Percentiles rank a stretch among this genome's conserved stretches.
These are phyloP conservation scores for Coffea humblotiana DNA, from an alignment of 305 asterid species.

Conservation along the genomic window DNA sequence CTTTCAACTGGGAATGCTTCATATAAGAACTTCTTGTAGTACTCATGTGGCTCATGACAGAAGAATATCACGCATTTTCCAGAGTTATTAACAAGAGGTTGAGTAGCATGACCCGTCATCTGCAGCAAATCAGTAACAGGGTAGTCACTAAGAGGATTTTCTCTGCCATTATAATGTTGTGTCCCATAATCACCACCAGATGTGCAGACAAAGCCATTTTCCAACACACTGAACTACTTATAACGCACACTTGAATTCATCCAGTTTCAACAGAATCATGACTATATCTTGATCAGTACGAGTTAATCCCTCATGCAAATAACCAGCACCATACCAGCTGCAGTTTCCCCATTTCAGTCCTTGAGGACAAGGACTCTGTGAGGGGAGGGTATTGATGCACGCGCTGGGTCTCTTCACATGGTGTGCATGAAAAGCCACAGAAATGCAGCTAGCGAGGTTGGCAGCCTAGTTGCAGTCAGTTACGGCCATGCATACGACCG, in stretches of 20 bases:
- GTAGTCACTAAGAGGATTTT: slow-evolving; percentile 80
- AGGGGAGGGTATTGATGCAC: too few relatives aligned
- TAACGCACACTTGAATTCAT: slow-evolving; percentile 84
- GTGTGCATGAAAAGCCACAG: too few relatives aligned
- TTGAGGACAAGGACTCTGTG: too few relatives aligned
- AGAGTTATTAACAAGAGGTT: slow-evolving; percentile 79
- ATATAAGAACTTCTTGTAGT: too few relatives aligned
- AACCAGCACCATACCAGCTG: slow-evolving; percentile 69
- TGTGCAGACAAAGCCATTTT: slow-evolving; percentile 84
- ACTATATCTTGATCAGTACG: slow-evolving; percentile 82
- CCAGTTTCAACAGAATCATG: slow-evolving; percentile 82
- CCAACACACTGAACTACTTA: slow-evolving; percentile 90
- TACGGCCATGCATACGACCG: too few relatives aligned
- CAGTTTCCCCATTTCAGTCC: too few relatives aligned
- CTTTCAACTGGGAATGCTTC: too few relatives aligned
- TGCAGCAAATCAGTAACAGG: slow-evolving; percentile 87
- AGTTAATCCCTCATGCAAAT: slow-evolving; percentile 84
- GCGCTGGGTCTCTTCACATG: too few relatives aligned
- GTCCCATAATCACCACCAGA: slow-evolving; percentile 96
- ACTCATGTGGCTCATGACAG: slow-evolving; percentile 91
- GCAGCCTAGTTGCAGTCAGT: too few relatives aligned
- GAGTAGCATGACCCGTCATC: slow-evolving; percentile 98
- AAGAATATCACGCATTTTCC: slow-evolving; percentile 94
- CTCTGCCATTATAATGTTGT: slow-evolving; percentile 82
- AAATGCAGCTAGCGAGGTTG: too few relatives aligned